Conservation (phyloP, 352 stramenopile species). For the Globisporangium lucens region DNA sequence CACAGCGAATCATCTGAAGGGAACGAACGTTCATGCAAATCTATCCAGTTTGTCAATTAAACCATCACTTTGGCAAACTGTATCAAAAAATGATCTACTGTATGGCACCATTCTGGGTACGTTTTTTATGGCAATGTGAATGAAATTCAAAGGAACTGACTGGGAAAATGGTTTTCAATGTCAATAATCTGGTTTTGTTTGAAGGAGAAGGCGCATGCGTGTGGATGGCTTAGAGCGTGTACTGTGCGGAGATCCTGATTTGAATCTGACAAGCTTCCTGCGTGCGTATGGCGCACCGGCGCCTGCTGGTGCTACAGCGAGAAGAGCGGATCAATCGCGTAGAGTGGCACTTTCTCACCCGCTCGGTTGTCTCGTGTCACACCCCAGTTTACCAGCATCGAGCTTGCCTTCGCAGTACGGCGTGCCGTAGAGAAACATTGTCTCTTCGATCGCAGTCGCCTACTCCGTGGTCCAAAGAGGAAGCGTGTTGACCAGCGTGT, state of each 20-base stretch:
- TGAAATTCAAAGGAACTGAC: neutral
- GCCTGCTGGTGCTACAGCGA: neutral
- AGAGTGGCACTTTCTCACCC: neutral
- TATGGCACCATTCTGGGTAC: neutral
- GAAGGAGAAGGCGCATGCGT: neutral
- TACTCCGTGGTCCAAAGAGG: neutral
- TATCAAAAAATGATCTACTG: slow-evolving; percentile 1
- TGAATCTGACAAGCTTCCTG: neutral
- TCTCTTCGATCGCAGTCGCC: slow-evolving; percentile 8
- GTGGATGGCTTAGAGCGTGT: neutral
- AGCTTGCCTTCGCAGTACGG: neutral
- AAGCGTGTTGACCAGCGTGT: neutral
- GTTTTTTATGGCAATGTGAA: neutral
- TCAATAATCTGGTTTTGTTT: neutral
- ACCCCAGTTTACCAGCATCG: neutral
- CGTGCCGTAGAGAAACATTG: neutral
- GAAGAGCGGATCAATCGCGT: neutral
- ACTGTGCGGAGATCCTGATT: neutral
- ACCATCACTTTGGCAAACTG: neutral
- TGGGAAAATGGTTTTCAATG: neutral
- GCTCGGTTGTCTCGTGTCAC: neutral
- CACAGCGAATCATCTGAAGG: neutral
- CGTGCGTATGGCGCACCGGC: too few relatives aligned
- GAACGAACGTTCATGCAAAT: neutral
- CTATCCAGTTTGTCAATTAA: neutral